These are phyloP conservation scores for Fragaria ananassa DNA, from an alignment of 306 rosid species.

Conservation along the genomic window DNA sequence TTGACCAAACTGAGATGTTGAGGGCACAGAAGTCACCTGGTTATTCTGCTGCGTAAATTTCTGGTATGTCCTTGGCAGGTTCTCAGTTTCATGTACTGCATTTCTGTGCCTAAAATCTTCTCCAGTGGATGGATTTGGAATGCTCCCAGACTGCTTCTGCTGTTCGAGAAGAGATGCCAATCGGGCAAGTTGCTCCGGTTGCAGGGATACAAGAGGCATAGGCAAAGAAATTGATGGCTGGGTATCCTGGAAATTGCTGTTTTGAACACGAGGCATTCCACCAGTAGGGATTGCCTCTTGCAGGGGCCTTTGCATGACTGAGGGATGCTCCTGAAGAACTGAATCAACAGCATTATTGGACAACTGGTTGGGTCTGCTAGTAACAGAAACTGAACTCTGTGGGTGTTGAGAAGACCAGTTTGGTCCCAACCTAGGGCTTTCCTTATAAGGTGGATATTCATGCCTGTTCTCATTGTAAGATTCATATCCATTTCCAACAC, in stretches of 20 bases:
- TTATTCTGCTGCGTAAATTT: slow-evolving; percentile 43
- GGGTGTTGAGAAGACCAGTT: slow-evolving; percentile 53
- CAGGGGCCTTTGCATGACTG: slow-evolving; percentile 29
- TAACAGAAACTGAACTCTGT: slow-evolving; percentile 41
- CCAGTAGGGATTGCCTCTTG: slow-evolving; percentile 37
- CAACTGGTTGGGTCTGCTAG: slow-evolving; percentile 36
- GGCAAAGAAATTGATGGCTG: slow-evolving; percentile 43
- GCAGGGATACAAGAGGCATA: slow-evolving; percentile 45
- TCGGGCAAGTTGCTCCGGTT: slow-evolving; percentile 77
- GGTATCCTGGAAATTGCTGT: slow-evolving; percentile 35
- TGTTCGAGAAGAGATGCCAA: slow-evolving; percentile 72
- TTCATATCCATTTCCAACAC: slow-evolving; percentile 34
- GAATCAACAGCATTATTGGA: slow-evolving; percentile 40
- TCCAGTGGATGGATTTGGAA: slow-evolving; percentile 24
- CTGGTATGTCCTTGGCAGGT: slow-evolving; percentile 43
- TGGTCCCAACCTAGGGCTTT: slow-evolving; percentile 34
- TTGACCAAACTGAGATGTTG: slow-evolving; percentile 55
- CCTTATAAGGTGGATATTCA: slow-evolving; percentile 45
- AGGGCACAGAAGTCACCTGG: slow-evolving; percentile 40
- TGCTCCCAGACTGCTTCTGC: slow-evolving; percentile 59
- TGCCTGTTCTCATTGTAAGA: slow-evolving; percentile 46
- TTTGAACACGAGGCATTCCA: slow-evolving; percentile 48
- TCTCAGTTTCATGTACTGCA: slow-evolving; percentile 38
- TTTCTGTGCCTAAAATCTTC: slow-evolving; percentile 50
- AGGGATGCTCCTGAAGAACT: slow-evolving; percentile 40